These are phyloP conservation scores for Mycotypha africana DNA, from an alignment of 371 early-diverging fungal genomes.

Conservation along the genomic window DNA sequence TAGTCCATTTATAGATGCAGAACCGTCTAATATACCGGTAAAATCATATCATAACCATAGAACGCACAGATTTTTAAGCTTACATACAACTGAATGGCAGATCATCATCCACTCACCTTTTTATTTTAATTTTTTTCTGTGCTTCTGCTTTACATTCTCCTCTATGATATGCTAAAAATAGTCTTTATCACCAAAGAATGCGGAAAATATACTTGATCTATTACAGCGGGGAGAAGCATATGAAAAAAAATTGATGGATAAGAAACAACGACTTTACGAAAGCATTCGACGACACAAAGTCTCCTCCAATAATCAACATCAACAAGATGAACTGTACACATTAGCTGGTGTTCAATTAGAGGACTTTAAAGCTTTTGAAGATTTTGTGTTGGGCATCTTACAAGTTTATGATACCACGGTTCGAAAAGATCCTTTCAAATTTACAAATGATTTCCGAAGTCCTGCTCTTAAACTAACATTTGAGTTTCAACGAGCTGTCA, in stretches of 20 bases:
- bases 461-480: conserved; percentile 36
- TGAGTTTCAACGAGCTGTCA: conserved; percentile 42
- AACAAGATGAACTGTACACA: conserved; percentile 24
- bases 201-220: conserved; percentile 17
- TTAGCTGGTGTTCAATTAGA: conserved; percentile 29
- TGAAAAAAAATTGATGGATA: conserved; percentile 16
- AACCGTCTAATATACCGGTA: conserved; percentile 12
- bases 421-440: conserved; percentile 3
- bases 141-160: too few species aligned
- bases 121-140: too few species aligned
- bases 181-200: conserved; percentile 6
- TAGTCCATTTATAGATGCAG: conserved; percentile 5
- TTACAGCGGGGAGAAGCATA: conserved; percentile 24
- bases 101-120: too few species aligned
- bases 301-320: too few species aligned
- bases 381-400: conserved; percentile 35
- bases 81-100: too few species aligned
- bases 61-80: too few species aligned
- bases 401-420: conserved; percentile 37
- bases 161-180: conserved; percentile 8
- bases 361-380: conserved; percentile 39
- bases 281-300: too few species aligned
- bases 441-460: conserved; percentile 32
- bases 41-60: not conserved
- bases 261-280: conserved; percentile 21